Percentiles rank a stretch among this genome's conserved stretches.
phyloP scores from a whole-genome alignment of 345 rosid species.

The Clarkia xantiana region DNA sequence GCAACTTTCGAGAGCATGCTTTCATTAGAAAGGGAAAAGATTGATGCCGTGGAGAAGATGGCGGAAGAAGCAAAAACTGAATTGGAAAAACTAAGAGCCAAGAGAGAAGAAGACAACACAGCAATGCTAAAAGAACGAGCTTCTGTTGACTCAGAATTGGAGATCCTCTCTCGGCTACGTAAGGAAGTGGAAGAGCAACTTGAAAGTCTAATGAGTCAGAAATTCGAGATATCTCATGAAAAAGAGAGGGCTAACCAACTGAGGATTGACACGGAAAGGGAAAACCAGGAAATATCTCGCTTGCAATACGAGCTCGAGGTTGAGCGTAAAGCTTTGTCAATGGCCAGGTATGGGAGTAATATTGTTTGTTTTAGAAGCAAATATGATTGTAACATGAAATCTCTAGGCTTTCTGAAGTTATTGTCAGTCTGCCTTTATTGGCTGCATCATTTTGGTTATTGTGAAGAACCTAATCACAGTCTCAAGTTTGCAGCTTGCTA shows the following conservation, averaged over 20 bases:
- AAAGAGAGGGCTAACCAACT: constrained; percentile 57
- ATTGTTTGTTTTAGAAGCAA: neutral
- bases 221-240: constrained; percentile 66
- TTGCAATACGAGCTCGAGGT: constrained; percentile 71
- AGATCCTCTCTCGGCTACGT: constrained; percentile 50
- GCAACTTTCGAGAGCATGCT: constrained; percentile 67
- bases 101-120: constrained; percentile 57
- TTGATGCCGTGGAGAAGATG: constrained; percentile 58
- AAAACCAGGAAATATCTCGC: constrained; percentile 54
- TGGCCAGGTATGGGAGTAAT: constrained; percentile 46
- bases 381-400: too few species aligned
- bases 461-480: too few species aligned
- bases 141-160: constrained; percentile 71
- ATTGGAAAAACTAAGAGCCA: constrained; percentile 45
- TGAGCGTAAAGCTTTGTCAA: constrained; percentile 70
- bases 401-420: too few species aligned
- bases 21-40: constrained; percentile 48
- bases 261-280: constrained; percentile 49
- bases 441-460: too few species aligned
- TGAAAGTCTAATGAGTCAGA: constrained; percentile 45
- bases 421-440: neutral
- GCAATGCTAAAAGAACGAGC: constrained; percentile 54
- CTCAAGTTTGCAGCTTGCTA: too few species aligned
- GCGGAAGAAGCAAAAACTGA: constrained; percentile 72
- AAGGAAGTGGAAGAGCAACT: constrained; percentile 66